Percentiles rank a stretch among this genome's conserved stretches.
Conservation (phyloP, 768 basidiomycete species). For the Naganishia kalamii region DNA sequence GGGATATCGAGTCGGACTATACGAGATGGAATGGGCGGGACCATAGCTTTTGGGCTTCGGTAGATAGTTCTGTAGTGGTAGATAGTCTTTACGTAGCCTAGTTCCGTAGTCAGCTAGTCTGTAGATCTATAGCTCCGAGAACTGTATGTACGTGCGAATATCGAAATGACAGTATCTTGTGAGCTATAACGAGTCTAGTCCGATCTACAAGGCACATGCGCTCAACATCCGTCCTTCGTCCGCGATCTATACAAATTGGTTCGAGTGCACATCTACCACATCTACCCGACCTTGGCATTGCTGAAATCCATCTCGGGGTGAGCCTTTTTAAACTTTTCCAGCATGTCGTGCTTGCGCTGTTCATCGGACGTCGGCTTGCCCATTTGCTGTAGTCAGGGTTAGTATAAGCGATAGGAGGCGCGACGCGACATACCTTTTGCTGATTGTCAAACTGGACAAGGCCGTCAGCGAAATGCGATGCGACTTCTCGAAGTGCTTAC, state of each 20-base stretch:
- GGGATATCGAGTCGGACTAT: too few relatives aligned
- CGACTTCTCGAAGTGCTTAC: constrained; percentile 48
- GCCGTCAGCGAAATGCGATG: background rate
- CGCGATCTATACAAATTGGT: background rate
- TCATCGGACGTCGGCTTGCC: constrained; percentile 95
- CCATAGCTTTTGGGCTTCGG: too few relatives aligned
- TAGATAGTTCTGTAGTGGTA: too few relatives aligned
- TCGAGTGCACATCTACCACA: background rate
- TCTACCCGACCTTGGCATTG: constrained; percentile 44
- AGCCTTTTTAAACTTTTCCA: constrained; percentile 16
- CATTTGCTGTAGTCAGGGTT: constrained; percentile 61
- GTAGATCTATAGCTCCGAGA: too few relatives aligned
- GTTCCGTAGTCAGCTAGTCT: too few relatives aligned
- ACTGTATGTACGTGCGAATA: too few relatives aligned
- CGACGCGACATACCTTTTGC: constrained; percentile 43
- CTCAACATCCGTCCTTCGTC: background rate
- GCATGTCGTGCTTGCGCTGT: constrained; percentile 81
- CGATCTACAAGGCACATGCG: too few relatives aligned
- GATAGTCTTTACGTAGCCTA: too few relatives aligned
- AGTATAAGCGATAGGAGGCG: background rate
- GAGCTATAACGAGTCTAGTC: too few relatives aligned
- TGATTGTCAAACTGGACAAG: constrained; percentile 48
- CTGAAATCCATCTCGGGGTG: constrained; percentile 19
- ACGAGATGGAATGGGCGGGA: too few relatives aligned
- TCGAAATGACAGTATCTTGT: too few relatives aligned